Evolutionary conservation across 306 rosid genomes (phyloP).

Genomic region (Cercis canadensis): DNA sequence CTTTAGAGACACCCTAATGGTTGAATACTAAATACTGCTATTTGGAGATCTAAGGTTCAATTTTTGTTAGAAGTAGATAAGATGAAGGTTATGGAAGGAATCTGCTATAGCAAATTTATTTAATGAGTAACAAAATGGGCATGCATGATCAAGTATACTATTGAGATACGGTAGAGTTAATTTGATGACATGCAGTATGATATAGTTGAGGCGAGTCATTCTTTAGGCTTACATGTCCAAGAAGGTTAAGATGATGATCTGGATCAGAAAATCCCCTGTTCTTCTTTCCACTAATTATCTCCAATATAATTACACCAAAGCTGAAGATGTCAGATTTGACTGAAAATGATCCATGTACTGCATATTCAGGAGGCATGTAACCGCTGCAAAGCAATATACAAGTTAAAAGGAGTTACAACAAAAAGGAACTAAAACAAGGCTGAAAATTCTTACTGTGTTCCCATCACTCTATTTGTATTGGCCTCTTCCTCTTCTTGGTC

Average conservation of each 20-base stretch:
- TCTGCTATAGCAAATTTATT: no score
- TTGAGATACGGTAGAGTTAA: no score
- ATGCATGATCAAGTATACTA: no score
- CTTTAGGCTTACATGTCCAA: conserved; percentile 4
- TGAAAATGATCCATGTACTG: neutral
- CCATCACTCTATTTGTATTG: conserved; percentile 4
- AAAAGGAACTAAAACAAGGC: neutral
- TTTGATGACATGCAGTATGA: no score
- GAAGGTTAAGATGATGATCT: conserved; percentile 9
- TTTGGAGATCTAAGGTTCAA: no score
- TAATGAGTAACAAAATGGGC: no score
- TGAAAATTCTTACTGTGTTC: conserved; percentile 15
- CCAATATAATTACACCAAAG: conserved; percentile 29
- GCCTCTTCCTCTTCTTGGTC: conserved; percentile 14
- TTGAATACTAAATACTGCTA: no score
- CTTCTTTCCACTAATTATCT: conserved; percentile 26
- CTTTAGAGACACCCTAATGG: no score
- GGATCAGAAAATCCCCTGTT: neutral
- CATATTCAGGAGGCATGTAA: conserved; percentile 35
- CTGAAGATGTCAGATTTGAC: conserved; percentile 23
- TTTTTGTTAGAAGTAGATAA: no score
- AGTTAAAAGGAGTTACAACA: conserved; percentile 1
- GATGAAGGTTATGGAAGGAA: no score
- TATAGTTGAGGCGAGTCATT: neutral
- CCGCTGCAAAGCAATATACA: conserved; percentile 7